Conservation (phyloP, 805 yeast species). For the Wickerhamiella vanderwaltii region DNA sequence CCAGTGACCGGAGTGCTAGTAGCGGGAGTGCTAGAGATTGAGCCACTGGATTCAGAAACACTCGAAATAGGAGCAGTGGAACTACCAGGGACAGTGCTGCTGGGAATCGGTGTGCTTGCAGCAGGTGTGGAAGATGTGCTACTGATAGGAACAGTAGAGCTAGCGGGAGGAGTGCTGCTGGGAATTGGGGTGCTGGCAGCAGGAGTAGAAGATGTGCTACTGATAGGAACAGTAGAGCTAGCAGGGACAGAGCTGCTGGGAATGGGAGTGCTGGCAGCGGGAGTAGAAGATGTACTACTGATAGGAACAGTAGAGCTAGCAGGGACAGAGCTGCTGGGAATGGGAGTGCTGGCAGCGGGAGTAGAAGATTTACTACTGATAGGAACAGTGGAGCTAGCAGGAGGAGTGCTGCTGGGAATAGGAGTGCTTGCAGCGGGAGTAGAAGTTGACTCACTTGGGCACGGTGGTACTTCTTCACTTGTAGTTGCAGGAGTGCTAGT, state of each 20-base stretch:
- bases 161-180: constrained; percentile 1
- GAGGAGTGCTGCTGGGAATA: neutral
- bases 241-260: neutral
- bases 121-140: constrained; percentile 3
- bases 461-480: neutral
- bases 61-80: neutral
- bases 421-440: neutral
- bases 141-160: neutral
- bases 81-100: constrained; percentile 1
- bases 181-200: neutral
- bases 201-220: constrained; percentile 1
- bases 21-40: constrained; percentile 2
- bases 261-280: constrained; percentile 1
- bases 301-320: constrained; percentile 1
- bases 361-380: constrained; percentile 1
- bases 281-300: constrained; percentile 1
- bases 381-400: constrained; percentile 1
- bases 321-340: neutral
- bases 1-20: neutral
- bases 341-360: constrained; percentile 2
- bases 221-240: neutral
- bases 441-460: neutral
- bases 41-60: constrained; percentile 1
- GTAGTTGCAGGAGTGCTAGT: neutral
- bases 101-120: neutral